These are phyloP conservation scores for Fraxinus paxiana DNA, from an alignment of 305 asterid genomes.

Conservation along the genomic window DNA sequence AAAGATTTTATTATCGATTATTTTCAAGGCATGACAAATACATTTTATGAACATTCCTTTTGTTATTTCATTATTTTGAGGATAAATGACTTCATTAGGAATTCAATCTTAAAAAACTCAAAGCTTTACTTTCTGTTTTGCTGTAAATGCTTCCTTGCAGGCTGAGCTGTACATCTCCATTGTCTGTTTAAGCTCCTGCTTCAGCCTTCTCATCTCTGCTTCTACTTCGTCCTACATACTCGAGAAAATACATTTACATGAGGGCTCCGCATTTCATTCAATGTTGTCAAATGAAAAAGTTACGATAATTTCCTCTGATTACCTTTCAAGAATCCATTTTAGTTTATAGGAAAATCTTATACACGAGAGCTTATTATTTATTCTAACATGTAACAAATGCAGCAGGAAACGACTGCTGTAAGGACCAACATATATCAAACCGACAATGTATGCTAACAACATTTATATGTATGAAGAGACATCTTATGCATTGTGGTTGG, in stretches of 20 bases:
- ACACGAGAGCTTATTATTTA: background rate
- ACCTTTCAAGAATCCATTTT: background rate
- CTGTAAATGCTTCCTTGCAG: constrained; percentile 19
- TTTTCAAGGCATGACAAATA: background rate
- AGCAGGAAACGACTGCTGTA: background rate
- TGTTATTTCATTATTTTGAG: background rate
- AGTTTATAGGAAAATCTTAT: background rate
- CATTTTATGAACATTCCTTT: background rate
- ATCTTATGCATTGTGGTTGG: background rate
- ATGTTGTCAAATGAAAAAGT: background rate
- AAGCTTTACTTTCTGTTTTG: constrained; percentile 13
- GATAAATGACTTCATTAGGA: background rate
- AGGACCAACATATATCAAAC: background rate
- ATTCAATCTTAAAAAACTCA: background rate
- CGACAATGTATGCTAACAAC: background rate
- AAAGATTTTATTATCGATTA: background rate
- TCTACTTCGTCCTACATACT: constrained; percentile 19
- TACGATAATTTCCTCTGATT: background rate
- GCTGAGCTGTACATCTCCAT: constrained; percentile 27
- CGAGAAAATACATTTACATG: background rate
- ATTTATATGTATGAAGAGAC: background rate
- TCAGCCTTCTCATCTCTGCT: constrained; percentile 25
- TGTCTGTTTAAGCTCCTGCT: constrained; percentile 22
- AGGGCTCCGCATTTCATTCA: background rate
- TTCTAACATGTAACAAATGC: background rate